A percentile compares a stretch with the other conserved stretches of the same genome.
These are phyloP conservation scores for Simplicillium aogashimaense DNA, from an alignment of 2,329 filamentous ascomycete genomes.

Conservation along the genomic window DNA sequence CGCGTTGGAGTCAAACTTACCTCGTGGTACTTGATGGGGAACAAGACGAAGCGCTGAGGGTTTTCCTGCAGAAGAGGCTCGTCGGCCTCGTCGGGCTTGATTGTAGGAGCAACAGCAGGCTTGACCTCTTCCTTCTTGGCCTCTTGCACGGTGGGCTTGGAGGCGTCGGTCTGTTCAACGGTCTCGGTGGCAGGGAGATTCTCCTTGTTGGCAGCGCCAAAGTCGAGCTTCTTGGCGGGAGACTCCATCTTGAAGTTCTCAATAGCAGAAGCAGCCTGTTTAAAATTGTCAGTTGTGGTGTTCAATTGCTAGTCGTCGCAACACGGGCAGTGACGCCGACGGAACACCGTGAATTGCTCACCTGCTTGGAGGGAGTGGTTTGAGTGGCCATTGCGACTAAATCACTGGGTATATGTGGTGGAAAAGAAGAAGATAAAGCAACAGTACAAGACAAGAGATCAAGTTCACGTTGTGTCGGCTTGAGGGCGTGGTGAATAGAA, in stretches of 20 bases:
- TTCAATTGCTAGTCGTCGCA: slow-evolving; percentile 4
- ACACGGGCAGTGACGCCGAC: neutral
- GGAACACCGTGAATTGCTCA: slow-evolving; percentile 22
- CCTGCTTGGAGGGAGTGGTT: slow-evolving; percentile 53
- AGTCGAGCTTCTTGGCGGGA: slow-evolving; percentile 81
- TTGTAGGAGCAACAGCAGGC: slow-evolving; percentile 32
- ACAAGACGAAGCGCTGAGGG: slow-evolving; percentile 89
- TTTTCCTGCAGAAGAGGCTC: slow-evolving; percentile 96
- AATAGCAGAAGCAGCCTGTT: slow-evolving; percentile 75
- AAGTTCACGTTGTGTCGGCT: slow-evolving; percentile 8
- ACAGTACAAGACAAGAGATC: slow-evolving; percentile 7
- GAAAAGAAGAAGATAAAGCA: slow-evolving; percentile 2
- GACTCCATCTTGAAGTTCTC: slow-evolving; percentile 89
- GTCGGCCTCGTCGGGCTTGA: slow-evolving; percentile 62
- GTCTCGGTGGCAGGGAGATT: slow-evolving; percentile 50
- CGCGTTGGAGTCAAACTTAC: slow-evolving; percentile 46
- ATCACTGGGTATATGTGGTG: slow-evolving; percentile 4
- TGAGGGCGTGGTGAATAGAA: slow-evolving; percentile 10
- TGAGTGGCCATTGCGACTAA: slow-evolving; percentile 60
- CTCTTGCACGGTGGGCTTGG: slow-evolving; percentile 44
- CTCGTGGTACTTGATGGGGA: slow-evolving; percentile 99
- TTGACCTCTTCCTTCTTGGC: slow-evolving; percentile 35
- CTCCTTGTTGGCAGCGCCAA: slow-evolving; percentile 69
- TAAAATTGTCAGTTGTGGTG: slow-evolving; percentile 19
- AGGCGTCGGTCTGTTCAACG: slow-evolving; percentile 45